Evolutionary conservation across 2,329 filamentous ascomycete genomes (phyloP).

Genomic region (Beauveria medogensis): DNA sequence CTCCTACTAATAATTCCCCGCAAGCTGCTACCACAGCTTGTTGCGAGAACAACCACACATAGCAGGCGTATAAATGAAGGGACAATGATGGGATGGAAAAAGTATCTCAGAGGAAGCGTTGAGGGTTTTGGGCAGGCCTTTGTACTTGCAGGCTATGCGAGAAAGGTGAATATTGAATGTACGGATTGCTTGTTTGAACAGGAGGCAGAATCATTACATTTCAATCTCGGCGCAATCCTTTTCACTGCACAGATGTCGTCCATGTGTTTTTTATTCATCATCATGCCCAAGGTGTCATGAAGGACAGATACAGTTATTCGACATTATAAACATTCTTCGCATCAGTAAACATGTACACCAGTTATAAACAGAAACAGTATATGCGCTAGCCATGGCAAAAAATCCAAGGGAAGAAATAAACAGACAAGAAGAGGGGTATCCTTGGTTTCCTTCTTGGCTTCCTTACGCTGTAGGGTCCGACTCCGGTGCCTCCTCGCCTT

Average conservation of each 20-base stretch:
- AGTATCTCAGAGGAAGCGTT: neutral
- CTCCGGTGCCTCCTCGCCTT: conserved; percentile 31
- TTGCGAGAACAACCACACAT: neutral
- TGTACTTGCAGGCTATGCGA: neutral
- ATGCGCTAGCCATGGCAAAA: neutral
- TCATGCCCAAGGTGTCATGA: neutral
- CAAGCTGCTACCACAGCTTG: neutral
- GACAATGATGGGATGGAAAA: neutral
- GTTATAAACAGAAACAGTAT: neutral
- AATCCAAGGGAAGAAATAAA: conserved; percentile 7
- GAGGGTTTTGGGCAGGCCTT: neutral
- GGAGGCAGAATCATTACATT: neutral
- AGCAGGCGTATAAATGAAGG: neutral
- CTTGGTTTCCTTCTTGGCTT: neutral
- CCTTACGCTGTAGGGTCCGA: conserved; percentile 39
- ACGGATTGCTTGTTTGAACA: neutral
- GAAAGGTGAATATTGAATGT: neutral
- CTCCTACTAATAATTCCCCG: neutral
- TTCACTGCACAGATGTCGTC: neutral
- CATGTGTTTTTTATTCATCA: neutral
- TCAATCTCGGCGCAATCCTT: too few species aligned
- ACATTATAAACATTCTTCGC: neutral
- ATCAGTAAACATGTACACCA: neutral
- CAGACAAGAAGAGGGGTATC: neutral
- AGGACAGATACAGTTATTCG: neutral